Percentiles rank a stretch among this genome's conserved stretches.
Evolutionary conservation across 805 yeast genomes (phyloP).

Genomic region (Schwanniomyces polymorphus): DNA sequence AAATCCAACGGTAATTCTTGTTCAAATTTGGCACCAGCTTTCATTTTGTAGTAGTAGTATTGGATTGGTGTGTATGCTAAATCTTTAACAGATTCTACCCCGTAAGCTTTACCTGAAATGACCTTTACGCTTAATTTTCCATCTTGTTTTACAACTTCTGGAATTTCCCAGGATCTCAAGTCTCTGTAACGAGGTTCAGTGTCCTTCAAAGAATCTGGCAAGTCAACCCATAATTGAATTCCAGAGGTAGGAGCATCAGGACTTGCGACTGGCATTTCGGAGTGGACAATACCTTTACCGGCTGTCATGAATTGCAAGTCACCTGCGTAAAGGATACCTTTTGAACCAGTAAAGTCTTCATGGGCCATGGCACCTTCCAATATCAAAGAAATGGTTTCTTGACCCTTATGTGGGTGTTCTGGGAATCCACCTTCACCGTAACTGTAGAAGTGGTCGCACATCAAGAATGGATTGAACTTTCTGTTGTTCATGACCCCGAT

Average conservation of each 20-base stretch:
- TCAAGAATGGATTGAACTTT: slow-evolving; percentile 77
- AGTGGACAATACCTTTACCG: slow-evolving; percentile 81
- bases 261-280: slow-evolving; percentile 75
- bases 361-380: slow-evolving; percentile 39
- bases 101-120: slow-evolving; percentile 75
- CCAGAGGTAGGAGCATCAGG: slow-evolving; percentile 54
- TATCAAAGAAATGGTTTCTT: slow-evolving; percentile 36
- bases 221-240: slow-evolving; percentile 86
- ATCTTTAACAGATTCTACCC: slow-evolving; percentile 70
- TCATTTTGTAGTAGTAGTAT: slow-evolving; percentile 64
- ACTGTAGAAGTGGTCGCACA: slow-evolving; percentile 77
- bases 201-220: slow-evolving; percentile 63
- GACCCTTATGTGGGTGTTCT: slow-evolving; percentile 42
- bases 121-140: slow-evolving; percentile 64
- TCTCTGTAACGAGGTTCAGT: slow-evolving; percentile 78
- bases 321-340: slow-evolving; percentile 74
- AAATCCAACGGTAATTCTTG: slow-evolving; percentile 61
- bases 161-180: slow-evolving; percentile 67
- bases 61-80: slow-evolving; percentile 81
- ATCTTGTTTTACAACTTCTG: slow-evolving; percentile 64
- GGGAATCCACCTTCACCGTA: slow-evolving; percentile 61
- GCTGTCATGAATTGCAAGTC: slow-evolving; percentile 95
- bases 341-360: slow-evolving; percentile 79
- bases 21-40: slow-evolving; percentile 62
- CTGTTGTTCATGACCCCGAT: slow-evolving; percentile 69